These are phyloP conservation scores for Aspergillus brunneoviolaceus DNA, from an alignment of 2,329 filamentous ascomycete species.

Conservation along the genomic window DNA sequence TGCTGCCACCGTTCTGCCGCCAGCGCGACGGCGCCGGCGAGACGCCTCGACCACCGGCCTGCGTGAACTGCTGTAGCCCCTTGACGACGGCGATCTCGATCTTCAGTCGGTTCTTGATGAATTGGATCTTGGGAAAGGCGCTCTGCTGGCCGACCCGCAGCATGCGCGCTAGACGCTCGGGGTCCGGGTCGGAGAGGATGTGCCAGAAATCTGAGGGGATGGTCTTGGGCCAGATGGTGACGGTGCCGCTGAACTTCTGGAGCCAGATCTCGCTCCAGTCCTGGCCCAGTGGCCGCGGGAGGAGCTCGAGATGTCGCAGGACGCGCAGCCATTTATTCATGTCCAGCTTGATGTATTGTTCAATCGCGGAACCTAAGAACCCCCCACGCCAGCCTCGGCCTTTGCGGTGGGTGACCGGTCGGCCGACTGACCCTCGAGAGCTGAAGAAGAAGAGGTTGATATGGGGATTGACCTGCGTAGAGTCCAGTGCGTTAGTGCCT, in stretches of 20 bases:
- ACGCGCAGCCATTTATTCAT: slow-evolving; percentile 98
- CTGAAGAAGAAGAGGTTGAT: slow-evolving; percentile 99
- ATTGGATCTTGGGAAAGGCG: slow-evolving; percentile 87
- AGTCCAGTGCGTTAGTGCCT: slow-evolving; percentile 33
- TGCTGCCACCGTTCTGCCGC: slow-evolving; percentile 13
- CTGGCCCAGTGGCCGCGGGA: slow-evolving; percentile 85
- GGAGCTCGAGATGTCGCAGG: slow-evolving; percentile 83
- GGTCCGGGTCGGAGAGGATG: slow-evolving; percentile 80
- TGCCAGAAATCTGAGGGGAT: slow-evolving; percentile 75
- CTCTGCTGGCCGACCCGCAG: slow-evolving; percentile 86
- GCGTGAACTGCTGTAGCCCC: slow-evolving; percentile 46
- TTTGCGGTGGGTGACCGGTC: slow-evolving; percentile 88
- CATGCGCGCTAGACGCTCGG: slow-evolving; percentile 77
- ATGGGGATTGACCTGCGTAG: slow-evolving; percentile 82
- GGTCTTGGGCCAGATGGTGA: slow-evolving; percentile 93
- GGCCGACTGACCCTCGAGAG: slow-evolving; percentile 84
- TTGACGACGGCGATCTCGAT: slow-evolving; percentile 69
- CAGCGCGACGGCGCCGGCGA: slow-evolving; percentile 33
- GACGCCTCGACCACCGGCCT: slow-evolving; percentile 25
- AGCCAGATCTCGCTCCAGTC: slow-evolving; percentile 98
- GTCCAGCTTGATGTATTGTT: slow-evolving; percentile 95
- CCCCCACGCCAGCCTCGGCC: slow-evolving; percentile 95
- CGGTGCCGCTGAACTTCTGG: slow-evolving; percentile 88
- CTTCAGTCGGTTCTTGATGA: slow-evolving; percentile 82
- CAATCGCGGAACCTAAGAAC: slow-evolving; percentile 85